Evolutionary conservation across 1,284 basidiomycete species (phyloP).

Genomic region (Wallemia hederae): DNA sequence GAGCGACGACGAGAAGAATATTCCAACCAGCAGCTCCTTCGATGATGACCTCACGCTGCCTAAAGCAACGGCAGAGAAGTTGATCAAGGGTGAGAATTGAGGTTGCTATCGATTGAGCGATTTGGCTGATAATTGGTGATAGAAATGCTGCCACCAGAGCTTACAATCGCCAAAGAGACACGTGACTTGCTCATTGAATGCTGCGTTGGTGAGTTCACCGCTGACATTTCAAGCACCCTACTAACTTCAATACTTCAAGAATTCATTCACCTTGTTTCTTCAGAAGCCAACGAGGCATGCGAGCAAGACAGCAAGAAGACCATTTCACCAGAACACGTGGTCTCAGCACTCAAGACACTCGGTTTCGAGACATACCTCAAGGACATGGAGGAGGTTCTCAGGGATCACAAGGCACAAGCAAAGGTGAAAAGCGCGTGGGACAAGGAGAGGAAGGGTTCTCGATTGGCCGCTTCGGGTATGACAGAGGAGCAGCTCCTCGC

Average conservation of each 20-base stretch:
- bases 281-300: slow-evolving; percentile 92
- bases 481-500: slow-evolving; percentile 66
- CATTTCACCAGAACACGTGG: slow-evolving; percentile 91
- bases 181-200: slow-evolving; percentile 90
- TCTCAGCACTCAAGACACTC: slow-evolving; percentile 62
- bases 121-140: slow-evolving; percentile 2
- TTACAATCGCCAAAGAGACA: slow-evolving; percentile 82
- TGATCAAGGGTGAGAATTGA: slow-evolving; percentile 46
- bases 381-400: slow-evolving; percentile 69
- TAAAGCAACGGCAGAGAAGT: slow-evolving; percentile 89
- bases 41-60: slow-evolving; percentile 86
- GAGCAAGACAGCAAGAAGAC: slow-evolving; percentile 98
- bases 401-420: slow-evolving; percentile 82
- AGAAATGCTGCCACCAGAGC: slow-evolving; percentile 70
- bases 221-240: neutral
- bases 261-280: slow-evolving; percentile 91
- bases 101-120: neutral
- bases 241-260: slow-evolving; percentile 25
- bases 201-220: slow-evolving; percentile 53
- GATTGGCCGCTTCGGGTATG: slow-evolving; percentile 65
- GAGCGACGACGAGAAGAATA: slow-evolving; percentile 57
- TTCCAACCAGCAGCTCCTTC: slow-evolving; percentile 25
- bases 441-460: slow-evolving; percentile 60
- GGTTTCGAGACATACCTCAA: slow-evolving; percentile 65
- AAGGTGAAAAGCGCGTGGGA: slow-evolving; percentile 33